Percentiles rank a stretch among this genome's conserved stretches.
Conservation (phyloP, 1,284 basidiomycete species). For the Trichosporon inkin region DNA sequence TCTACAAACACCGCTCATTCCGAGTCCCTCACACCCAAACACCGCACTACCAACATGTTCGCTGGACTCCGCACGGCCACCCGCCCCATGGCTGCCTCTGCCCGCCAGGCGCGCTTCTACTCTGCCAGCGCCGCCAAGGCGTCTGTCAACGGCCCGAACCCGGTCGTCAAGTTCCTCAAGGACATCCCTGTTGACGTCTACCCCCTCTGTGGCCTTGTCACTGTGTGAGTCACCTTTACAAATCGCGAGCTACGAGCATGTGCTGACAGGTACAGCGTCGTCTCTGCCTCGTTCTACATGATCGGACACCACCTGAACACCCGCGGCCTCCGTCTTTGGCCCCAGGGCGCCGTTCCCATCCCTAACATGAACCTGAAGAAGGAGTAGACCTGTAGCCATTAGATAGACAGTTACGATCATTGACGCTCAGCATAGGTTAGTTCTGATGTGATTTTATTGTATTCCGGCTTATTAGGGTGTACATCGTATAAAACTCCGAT, state of each 20-base stretch:
- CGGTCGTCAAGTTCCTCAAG: conserved; percentile 2
- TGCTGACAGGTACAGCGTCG: background rate
- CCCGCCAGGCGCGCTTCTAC: conserved; percentile 5
- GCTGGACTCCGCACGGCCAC: conserved; percentile 2
- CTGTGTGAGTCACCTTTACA: background rate
- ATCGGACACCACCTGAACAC: conserved; percentile 1
- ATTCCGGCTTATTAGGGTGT: too few species aligned
- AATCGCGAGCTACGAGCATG: background rate
- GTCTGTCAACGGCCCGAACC: background rate
- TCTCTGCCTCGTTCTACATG: conserved; percentile 1
- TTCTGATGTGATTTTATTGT: background rate
- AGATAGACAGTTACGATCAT: background rate
- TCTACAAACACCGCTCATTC: conserved; percentile 1
- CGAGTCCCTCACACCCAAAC: background rate
- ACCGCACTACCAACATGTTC: conserved; percentile 2
- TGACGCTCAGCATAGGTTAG: background rate
- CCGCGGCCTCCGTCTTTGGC: background rate
- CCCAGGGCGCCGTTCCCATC: background rate
- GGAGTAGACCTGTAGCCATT: conserved; percentile 2
- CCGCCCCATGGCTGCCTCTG: conserved; percentile 5
- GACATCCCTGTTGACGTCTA: conserved; percentile 4
- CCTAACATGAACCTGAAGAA: conserved; percentile 4
- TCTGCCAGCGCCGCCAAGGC: background rate
- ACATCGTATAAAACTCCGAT: too few species aligned
- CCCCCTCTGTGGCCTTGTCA: conserved; percentile 7